Base-by-base conservation (phyloP, 2,329 filamentous ascomycete species). In the Lithohypha guttulata region DNA sequence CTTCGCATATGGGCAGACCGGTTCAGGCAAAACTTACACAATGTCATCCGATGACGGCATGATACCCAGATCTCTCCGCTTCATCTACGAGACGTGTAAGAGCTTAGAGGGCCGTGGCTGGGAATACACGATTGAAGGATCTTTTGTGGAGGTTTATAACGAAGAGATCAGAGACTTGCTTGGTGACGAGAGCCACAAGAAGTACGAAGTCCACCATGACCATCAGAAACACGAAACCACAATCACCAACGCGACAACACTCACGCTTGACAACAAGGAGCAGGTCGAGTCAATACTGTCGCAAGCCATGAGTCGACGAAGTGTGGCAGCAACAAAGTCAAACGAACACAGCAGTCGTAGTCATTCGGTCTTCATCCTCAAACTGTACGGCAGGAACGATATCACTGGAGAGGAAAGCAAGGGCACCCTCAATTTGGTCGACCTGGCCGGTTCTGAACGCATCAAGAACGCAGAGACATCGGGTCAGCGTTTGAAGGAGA, bases 121-220 rank as follows among this genome's bases (percentile, higher is more conserved):
- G 91, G 74, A 72, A 27, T 98, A 98, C 61, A 81, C 73, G 0
- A 93, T 98, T 77, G 84, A 93, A 56, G 91, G 91, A 5, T 87
- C 80, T 41, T 98, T 98, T 55, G 78, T 96, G 10, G 91, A 98
- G 57, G 91, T 98, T 4, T 98, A 98, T 73, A 96, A 98, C 47
- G 91, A 98, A 58, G 91, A 93, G 45, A 71, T 98, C 47, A 86
- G 95, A 56, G 91, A 98, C 58, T 64, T 98, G 10, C 73, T 98
- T 3, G 79, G 79, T 9, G 74, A 71, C 39, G 75, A 81, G 62
- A 93, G 79, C 46, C 84, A 81, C 63, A 84, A 81, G 62, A 93
- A 84, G 62, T 80, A 89, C 34, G 84, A 93, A 53, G 89, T 95
- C 42, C 77, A 83, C 2, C 91, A 96, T 50, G 89, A 96, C 53